phyloP scores from a whole-genome alignment of 192 early-diverging fungal genomes.

The Kickxella alabastrina region DNA sequence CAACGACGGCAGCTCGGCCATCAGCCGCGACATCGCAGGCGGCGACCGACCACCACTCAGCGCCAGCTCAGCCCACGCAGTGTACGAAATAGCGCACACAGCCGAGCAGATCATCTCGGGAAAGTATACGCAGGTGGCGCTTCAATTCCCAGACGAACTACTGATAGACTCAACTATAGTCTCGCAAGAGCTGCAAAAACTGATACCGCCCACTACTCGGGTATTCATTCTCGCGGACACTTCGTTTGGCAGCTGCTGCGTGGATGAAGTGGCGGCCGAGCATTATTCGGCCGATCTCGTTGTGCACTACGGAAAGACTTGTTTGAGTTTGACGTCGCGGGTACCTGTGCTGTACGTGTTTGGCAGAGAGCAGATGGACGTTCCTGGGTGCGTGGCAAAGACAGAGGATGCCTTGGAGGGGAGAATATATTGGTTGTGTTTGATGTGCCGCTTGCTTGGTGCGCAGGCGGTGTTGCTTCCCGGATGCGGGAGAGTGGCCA shows the following conservation, averaged over 20 bases:
- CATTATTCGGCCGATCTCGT: conserved; percentile 84
- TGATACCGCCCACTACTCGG: conserved; percentile 26
- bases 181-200: conserved; percentile 50
- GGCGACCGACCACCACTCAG: conserved; percentile 22
- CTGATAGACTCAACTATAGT: conserved; percentile 68
- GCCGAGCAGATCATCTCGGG: conserved; percentile 49
- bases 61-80: conserved; percentile 30
- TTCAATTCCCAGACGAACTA: conserved; percentile 94
- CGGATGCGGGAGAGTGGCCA: background rate
- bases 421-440: conserved; percentile 63
- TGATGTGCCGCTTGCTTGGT: conserved; percentile 72
- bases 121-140: conserved; percentile 57
- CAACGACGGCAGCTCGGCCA: conserved; percentile 66
- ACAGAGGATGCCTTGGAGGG: conserved; percentile 44
- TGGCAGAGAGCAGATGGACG: conserved; percentile 68
- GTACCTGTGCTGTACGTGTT: conserved; percentile 86
- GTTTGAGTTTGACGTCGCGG: conserved; percentile 77
- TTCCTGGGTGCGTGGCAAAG: conserved; percentile 52
- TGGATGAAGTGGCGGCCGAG: conserved; percentile 93
- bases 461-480: conserved; percentile 15
- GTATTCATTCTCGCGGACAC: conserved; percentile 91
- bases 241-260: conserved; percentile 96
- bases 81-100: conserved; percentile 68
- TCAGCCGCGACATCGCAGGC: conserved; percentile 53
- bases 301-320: conserved; percentile 93